These are phyloP conservation scores for Sanghuangporus baumii DNA, from an alignment of 1,284 basidiomycete genomes.

Conservation along the genomic window DNA sequence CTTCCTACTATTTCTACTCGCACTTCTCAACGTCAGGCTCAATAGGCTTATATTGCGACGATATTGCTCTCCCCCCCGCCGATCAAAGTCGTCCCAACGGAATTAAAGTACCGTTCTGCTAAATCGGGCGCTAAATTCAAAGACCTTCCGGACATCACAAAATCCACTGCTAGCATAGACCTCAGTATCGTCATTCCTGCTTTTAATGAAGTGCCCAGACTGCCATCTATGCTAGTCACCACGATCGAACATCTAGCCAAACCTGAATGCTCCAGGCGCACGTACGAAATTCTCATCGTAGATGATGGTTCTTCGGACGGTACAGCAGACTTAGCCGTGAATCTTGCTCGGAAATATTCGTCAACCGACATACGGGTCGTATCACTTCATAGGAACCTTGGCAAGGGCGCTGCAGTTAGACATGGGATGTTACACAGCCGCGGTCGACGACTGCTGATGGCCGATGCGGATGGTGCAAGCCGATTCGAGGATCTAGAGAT, in stretches of 20 bases:
- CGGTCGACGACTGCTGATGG: conserved; percentile 81
- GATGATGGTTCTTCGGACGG: conserved; percentile 85
- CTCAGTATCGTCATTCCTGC: conserved; percentile 85
- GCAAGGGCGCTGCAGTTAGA: conserved; percentile 89
- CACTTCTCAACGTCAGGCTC: background rate
- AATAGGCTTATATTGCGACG: conserved; percentile 57
- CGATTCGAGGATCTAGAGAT: conserved; percentile 75
- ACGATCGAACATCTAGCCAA: conserved; percentile 57
- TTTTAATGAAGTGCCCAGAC: conserved; percentile 79
- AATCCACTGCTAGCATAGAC: conserved; percentile 44
- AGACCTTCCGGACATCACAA: conserved; percentile 49
- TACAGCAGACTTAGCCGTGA: conserved; percentile 63
- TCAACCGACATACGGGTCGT: conserved; percentile 67
- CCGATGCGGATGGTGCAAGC: conserved; percentile 91
- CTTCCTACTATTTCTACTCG: background rate
- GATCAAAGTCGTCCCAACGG: conserved; percentile 57
- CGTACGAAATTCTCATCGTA: conserved; percentile 80
- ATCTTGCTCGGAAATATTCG: conserved; percentile 53
- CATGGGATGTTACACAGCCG: conserved; percentile 83
- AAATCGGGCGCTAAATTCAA: conserved; percentile 41
- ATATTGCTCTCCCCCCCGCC: conserved; percentile 63
- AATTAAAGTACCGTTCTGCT: conserved; percentile 57
- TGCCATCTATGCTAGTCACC: conserved; percentile 78
- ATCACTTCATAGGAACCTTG: conserved; percentile 73
- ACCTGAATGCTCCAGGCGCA: conserved; percentile 32